Evolutionary conservation across 371 early-diverging fungal genomes (phyloP).

Genomic region (Apophysomyces variabilis): DNA sequence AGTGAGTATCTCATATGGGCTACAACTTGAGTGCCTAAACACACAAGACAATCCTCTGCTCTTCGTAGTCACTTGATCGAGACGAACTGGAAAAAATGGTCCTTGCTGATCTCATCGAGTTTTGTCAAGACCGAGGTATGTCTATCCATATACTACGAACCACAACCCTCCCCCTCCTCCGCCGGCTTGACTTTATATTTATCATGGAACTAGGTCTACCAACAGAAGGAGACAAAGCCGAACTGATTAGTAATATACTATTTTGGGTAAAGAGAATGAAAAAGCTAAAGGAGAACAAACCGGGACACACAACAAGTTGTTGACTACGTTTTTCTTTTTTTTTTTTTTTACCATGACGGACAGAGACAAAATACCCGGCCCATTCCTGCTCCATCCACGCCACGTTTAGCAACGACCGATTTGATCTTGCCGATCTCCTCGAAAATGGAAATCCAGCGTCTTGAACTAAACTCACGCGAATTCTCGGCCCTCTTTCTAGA

Average conservation of each 20-base stretch:
- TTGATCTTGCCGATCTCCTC: constrained; percentile 41
- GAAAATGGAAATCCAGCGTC: constrained; percentile 27
- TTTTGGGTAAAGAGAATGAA: constrained; percentile 58
- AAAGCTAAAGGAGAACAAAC: background rate
- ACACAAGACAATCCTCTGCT: background rate
- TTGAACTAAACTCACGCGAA: constrained; percentile 54
- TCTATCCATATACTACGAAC: background rate
- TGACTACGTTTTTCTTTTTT: background rate
- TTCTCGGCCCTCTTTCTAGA: constrained; percentile 59
- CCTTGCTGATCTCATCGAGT: constrained; percentile 72
- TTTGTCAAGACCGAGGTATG: constrained; percentile 76
- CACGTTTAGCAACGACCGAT: constrained; percentile 60
- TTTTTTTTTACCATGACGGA: too few relatives aligned
- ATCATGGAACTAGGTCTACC: constrained; percentile 48
- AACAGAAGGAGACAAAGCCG: constrained; percentile 66
- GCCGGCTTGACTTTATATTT: background rate
- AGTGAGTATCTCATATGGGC: constrained; percentile 15
- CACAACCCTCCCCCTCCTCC: background rate
- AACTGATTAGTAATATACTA: constrained; percentile 62
- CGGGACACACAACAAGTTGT: background rate
- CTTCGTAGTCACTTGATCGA: constrained; percentile 27
- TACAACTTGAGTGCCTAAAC: background rate
- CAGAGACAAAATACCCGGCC: constrained; percentile 69
- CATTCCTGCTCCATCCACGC: constrained; percentile 73
- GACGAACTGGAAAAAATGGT: constrained; percentile 58